Evolutionary conservation across 108 stramenopile genomes (phyloP).

Genomic region (Cyclostephanos invisitatus): DNA sequence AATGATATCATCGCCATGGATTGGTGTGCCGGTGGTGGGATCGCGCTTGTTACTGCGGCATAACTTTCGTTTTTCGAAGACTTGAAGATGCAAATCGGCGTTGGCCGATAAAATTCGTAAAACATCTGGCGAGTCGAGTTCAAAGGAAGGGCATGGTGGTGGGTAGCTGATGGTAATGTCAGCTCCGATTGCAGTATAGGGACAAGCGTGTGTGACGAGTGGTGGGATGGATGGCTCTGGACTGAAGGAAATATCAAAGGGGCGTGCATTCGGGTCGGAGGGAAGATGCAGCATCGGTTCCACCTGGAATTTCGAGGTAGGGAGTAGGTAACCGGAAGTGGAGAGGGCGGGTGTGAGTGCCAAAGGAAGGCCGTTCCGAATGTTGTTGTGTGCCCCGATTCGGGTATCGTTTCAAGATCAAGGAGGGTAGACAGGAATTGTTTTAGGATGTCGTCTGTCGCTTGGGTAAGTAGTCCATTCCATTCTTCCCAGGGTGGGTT

Average conservation of each 20-base stretch:
- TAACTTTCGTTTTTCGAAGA: neutral
- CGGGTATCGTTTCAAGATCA: too few relatives aligned
- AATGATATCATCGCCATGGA: neutral
- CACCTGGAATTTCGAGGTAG: too few relatives aligned
- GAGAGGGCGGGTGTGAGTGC: too few relatives aligned
- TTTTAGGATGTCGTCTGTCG: too few relatives aligned
- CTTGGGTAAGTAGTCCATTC: too few relatives aligned
- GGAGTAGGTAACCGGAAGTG: too few relatives aligned
- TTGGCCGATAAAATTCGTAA: neutral
- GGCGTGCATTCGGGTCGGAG: too few relatives aligned
- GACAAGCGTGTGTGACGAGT: neutral
- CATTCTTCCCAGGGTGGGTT: too few relatives aligned
- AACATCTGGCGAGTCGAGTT: neutral
- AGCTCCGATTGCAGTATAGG: neutral
- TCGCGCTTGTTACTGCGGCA: neutral
- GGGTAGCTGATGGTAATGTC: neutral
- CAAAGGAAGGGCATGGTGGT: conserved; percentile 3
- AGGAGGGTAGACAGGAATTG: too few relatives aligned
- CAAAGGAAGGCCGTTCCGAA: neutral
- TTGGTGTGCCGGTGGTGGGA: neutral
- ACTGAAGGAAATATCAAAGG: too few relatives aligned
- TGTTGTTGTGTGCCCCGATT: neutral
- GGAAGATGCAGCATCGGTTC: too few relatives aligned
- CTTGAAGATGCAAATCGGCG: conserved; percentile 3
- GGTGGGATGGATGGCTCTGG: neutral